phyloP scores from a whole-genome alignment of 2,329 filamentous ascomycete species.

The Didymella lethalis region DNA sequence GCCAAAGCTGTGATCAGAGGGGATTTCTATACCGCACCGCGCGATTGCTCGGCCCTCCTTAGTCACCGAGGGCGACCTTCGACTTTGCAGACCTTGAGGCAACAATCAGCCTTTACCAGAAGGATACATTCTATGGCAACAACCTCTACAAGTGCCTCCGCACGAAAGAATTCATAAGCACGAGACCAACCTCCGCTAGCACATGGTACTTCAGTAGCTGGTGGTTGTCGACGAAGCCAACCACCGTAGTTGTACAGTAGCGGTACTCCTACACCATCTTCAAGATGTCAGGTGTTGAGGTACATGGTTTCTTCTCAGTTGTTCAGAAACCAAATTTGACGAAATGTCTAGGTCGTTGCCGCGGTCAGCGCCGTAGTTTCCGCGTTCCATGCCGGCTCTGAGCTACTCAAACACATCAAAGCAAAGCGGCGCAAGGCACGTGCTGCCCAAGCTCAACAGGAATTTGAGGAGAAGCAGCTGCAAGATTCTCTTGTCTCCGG shows the following conservation, averaged over 20 bases:
- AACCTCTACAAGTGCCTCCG: background rate
- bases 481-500: conserved; percentile 50
- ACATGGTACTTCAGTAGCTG: background rate
- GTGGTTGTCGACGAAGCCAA: background rate
- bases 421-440: conserved; percentile 45
- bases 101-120: conserved; percentile 4
- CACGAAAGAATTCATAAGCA: background rate
- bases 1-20: background rate
- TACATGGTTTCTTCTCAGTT: conserved; percentile 20
- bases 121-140: background rate
- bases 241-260: background rate
- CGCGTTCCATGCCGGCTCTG: conserved; percentile 54
- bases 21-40: background rate
- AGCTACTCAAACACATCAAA: conserved; percentile 48
- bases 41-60: background rate
- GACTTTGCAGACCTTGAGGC: background rate
- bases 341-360: conserved; percentile 43
- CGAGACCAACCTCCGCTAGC: background rate
- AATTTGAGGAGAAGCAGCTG: conserved; percentile 50
- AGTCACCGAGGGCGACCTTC: background rate
- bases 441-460: conserved; percentile 31
- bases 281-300: conserved; percentile 42
- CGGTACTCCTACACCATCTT: background rate
- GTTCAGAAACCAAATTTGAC: background rate
- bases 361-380: conserved; percentile 55